Conservation (phyloP, 108 stramenopile species). For the Poteriospumella lacustris region DNA sequence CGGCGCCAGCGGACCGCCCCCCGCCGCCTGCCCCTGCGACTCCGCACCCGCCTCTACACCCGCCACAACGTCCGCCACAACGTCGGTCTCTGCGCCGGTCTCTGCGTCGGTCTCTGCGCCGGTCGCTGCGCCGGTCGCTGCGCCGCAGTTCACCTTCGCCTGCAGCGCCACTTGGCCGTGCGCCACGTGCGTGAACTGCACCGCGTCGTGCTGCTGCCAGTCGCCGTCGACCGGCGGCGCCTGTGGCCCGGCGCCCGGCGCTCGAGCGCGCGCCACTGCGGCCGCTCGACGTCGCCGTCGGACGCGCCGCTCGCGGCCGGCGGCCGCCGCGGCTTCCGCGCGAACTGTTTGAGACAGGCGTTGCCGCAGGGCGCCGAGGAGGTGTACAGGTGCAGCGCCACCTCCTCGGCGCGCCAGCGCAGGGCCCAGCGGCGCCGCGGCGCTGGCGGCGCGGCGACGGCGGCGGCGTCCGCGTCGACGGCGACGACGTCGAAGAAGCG, state of each 20-base stretch:
- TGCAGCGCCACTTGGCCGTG: neutral
- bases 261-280: neutral
- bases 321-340: neutral
- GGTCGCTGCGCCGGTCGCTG: too few relatives aligned
- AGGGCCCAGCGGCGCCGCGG: too few relatives aligned
- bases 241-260: neutral
- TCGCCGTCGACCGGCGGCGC: neutral
- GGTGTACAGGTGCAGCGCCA: conserved; percentile 4
- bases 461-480: too few relatives aligned
- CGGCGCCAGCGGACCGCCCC: too few relatives aligned
- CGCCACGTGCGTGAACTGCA: neutral
- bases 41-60: too few relatives aligned
- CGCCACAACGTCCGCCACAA: too few relatives aligned
- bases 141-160: neutral
- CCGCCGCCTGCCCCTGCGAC: too few relatives aligned
- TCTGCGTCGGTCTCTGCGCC: too few relatives aligned
- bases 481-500: too few relatives aligned
- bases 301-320: neutral
- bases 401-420: neutral
- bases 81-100: too few relatives aligned
- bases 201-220: neutral
- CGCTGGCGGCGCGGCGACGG: too few relatives aligned
- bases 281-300: neutral
- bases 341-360: conserved; percentile 5
- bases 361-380: conserved; percentile 26